Evolutionary conservation across 306 rosid species (phyloP), one percentile per base, ranked within the genome.

Genomic region (Pterocarpus macrocarpus): DNA sequence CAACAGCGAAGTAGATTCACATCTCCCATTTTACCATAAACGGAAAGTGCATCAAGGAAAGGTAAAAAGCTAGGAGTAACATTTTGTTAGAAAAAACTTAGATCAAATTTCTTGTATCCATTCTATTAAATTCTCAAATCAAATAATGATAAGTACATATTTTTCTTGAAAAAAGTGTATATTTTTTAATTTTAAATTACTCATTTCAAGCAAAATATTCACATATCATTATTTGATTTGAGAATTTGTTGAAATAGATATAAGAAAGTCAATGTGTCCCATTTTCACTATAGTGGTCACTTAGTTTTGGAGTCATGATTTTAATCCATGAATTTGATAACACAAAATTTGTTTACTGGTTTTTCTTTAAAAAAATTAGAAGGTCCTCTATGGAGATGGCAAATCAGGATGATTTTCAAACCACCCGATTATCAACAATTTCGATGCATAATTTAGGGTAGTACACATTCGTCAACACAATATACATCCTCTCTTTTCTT

Each of bases 271-370:
- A 1, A 71, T 64, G 22, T 6, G 56, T 77, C 49, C 56, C 41
- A 57, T 76, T 83, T 72, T 45, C 43, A 72, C 66, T 65, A 35
- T 7, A 65, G 64, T 56, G 57, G 28, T 62, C 62, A 11, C 64
- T 44, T 17, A 7, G 32, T 34, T 43, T 53, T 64, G 32, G 47
- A 22, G 4, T 16, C 52, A 52, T 82, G 44, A 45, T 57, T 78
- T 76, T 74, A 45, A 38, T 30, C 62, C 57, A 22, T 28, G 73
- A 70, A 63, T 43, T 63, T 70, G 79, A 71, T 73, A 70, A 41
- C 10, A 62, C 30, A 82, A 41, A 49, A 13, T 36, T 33, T 12
- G 52, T 73, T 41, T 43, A 4, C 43, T 9, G 36, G 7, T 67
- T 67, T 35, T 5, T 2, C 39, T 61, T 30, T 61, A 7, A 9